These are phyloP conservation scores for Paraconiothyrium sp. DNA, from an alignment of 2,329 filamentous ascomycete species.

Conservation along the genomic window DNA sequence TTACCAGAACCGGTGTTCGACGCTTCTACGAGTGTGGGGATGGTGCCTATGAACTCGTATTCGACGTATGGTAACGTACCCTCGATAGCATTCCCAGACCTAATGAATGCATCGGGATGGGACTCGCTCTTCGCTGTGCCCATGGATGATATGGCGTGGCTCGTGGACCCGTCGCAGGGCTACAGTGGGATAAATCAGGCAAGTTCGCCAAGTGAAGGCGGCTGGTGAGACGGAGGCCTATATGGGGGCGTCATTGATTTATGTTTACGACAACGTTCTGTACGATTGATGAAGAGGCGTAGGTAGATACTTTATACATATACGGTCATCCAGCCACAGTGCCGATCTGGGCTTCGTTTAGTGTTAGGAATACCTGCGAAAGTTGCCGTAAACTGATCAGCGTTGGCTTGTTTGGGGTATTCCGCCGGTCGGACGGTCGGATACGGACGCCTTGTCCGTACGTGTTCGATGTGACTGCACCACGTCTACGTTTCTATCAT, in stretches of 20 bases:
- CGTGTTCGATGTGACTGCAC: neutral
- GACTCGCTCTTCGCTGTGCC: slow-evolving; percentile 39
- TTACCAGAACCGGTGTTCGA: neutral
- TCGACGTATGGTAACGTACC: slow-evolving; percentile 28
- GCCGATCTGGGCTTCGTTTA: no score
- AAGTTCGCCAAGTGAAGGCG: slow-evolving; percentile 32
- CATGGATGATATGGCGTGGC: slow-evolving; percentile 36
- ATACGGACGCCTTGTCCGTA: neutral
- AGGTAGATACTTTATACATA: neutral
- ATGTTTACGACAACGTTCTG: neutral
- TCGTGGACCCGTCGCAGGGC: slow-evolving; percentile 29
- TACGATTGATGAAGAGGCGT: no score
- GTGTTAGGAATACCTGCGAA: neutral
- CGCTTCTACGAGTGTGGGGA: slow-evolving; percentile 25
- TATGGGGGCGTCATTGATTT: neutral
- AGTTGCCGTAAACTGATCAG: neutral
- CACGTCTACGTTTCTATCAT: neutral
- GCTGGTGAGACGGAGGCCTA: slow-evolving; percentile 9
- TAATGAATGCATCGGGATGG: slow-evolving; percentile 41
- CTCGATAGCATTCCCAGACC: slow-evolving; percentile 35
- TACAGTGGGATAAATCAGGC: slow-evolving; percentile 31
- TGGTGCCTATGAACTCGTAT: slow-evolving; percentile 31
- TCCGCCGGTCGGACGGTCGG: slow-evolving; percentile 2
- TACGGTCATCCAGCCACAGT: neutral
- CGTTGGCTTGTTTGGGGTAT: neutral